A percentile compares a stretch with the other conserved stretches of the same genome.
Conservation (phyloP, 2,329 filamentous ascomycete genomes). For the Colletotrichum gloeosporioides region DNA sequence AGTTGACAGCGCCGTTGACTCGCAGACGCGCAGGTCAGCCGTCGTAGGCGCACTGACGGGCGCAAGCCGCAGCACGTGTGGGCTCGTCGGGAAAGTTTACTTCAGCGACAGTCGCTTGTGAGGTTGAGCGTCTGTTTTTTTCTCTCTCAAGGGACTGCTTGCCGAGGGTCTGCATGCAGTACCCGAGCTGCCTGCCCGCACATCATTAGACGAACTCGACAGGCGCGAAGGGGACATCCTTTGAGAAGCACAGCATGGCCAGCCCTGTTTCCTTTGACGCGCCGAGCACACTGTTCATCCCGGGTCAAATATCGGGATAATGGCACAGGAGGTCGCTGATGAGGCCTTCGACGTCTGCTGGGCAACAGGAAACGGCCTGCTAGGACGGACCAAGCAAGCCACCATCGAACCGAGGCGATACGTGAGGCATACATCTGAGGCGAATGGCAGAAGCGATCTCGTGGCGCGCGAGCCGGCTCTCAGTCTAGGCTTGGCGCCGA, state of each 20-base stretch:
- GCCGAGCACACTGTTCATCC: neutral
- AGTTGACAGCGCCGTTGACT: constrained; percentile 18
- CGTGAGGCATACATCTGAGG: neutral
- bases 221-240: constrained; percentile 1
- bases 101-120: constrained; percentile 4
- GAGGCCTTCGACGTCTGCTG: neutral
- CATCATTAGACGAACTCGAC: constrained; percentile 16
- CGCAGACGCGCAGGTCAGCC: constrained; percentile 14
- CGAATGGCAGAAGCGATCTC: neutral
- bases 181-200: neutral
- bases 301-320: neutral
- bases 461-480: neutral
- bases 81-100: constrained; percentile 5
- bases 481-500: neutral
- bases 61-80: constrained; percentile 14
- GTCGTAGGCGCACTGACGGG: constrained; percentile 9
- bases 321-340: neutral
- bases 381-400: neutral
- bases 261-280: neutral
- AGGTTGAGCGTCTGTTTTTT: neutral
- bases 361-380: neutral
- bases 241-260: neutral
- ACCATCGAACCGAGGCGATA: constrained; percentile 1
- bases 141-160: constrained; percentile 13
- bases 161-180: neutral